A percentile compares a stretch with the other conserved stretches of the same genome.
Conservation (phyloP, 179 eudicot species). For the Actinidia polygama region DNA sequence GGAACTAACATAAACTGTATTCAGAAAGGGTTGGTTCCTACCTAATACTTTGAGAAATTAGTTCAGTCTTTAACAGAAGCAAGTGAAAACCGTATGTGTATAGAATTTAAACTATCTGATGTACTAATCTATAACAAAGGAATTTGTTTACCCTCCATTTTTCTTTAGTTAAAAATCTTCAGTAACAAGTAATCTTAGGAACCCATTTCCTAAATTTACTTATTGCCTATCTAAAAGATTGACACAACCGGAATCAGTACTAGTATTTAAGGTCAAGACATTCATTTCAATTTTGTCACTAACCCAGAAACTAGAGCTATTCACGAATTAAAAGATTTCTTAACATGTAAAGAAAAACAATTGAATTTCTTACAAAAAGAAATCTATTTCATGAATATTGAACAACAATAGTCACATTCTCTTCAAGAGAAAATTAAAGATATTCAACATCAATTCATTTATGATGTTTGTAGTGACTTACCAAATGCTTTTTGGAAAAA, state of each 20-base stretch:
- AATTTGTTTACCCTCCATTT: background rate
- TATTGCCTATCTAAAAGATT: background rate
- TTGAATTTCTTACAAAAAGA: background rate
- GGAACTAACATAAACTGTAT: background rate
- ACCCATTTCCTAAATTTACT: background rate
- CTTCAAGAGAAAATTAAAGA: background rate
- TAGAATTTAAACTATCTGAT: background rate
- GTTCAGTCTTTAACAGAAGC: background rate
- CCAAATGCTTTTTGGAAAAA: background rate
- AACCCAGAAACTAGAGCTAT: too few relatives aligned
- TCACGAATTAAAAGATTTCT: too few relatives aligned
- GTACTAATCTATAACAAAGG: background rate
- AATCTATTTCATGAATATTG: too few relatives aligned
- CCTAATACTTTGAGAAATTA: background rate
- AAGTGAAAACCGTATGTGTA: background rate
- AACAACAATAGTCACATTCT: background rate
- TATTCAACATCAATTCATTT: background rate
- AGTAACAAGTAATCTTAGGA: background rate
- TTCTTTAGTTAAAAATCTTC: background rate
- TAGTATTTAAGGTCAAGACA: background rate
- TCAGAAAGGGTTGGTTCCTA: background rate
- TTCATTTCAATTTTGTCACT: too few relatives aligned
- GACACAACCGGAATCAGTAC: background rate
- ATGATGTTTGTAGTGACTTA: background rate
- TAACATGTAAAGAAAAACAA: background rate